These are phyloP conservation scores for Psilocybe sp. DNA, from an alignment of 768 basidiomycete species.

Conservation along the genomic window DNA sequence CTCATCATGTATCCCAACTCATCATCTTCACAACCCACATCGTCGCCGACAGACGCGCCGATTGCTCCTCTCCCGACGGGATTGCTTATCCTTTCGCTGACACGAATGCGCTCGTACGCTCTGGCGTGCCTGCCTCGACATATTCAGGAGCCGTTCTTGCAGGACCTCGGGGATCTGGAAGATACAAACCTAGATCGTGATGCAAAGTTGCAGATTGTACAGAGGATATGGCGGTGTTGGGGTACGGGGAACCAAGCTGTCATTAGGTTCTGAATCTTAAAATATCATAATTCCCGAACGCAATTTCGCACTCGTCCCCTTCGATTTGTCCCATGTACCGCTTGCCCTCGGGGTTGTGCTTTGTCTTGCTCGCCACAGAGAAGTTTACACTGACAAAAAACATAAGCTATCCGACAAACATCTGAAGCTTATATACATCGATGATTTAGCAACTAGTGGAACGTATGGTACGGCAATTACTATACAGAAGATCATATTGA, in stretches of 20 bases:
- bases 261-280: constrained; percentile 30
- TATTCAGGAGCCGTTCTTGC: constrained; percentile 71
- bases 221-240: constrained; percentile 91
- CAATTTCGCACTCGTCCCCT: too few species aligned
- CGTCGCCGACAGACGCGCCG: constrained; percentile 19
- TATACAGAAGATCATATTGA: too few species aligned
- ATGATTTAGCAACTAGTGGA: too few species aligned
- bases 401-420: too few species aligned
- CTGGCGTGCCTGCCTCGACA: constrained; percentile 34
- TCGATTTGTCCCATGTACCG: too few species aligned
- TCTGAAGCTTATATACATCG: too few species aligned
- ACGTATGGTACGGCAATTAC: too few species aligned
- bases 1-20: constrained; percentile 33
- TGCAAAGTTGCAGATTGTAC: constrained; percentile 76
- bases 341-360: too few species aligned
- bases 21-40: constrained; percentile 13
- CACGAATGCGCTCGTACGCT: constrained; percentile 14
- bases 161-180: constrained; percentile 82
- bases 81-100: constrained; percentile 15
- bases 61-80: constrained; percentile 66
- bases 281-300: not conserved
- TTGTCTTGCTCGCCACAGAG: too few species aligned
- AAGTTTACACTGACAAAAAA: too few species aligned
- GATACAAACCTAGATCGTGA: constrained; percentile 62
- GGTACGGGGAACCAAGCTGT: constrained; percentile 55